Conservation (phyloP, 805 yeast genomes). For the Metschnikowia matae region DNA sequence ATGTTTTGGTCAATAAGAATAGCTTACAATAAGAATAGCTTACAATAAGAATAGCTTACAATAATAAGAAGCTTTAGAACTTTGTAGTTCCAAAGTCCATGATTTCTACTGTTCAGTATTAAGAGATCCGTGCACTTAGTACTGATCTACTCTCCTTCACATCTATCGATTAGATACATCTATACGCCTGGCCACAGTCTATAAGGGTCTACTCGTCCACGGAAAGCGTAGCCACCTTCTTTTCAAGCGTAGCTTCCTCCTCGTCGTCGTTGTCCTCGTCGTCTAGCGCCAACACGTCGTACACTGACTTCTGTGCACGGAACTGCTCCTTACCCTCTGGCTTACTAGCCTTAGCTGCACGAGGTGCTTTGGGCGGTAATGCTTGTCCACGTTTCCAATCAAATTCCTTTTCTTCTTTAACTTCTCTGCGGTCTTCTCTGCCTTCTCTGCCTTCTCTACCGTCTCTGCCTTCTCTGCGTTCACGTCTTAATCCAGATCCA, state of each 20-base stretch:
- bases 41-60: too few species aligned
- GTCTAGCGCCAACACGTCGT: conserved; percentile 18
- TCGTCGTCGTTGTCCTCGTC: conserved; percentile 10
- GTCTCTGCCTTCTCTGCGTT: conserved; percentile 21
- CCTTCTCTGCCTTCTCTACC: conserved; percentile 22
- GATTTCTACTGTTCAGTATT: too few species aligned
- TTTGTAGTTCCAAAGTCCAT: too few species aligned
- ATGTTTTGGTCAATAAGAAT: too few species aligned
- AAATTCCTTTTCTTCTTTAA: conserved; percentile 27
- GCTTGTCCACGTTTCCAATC: conserved; percentile 40
- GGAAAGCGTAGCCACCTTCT: conserved; percentile 12
- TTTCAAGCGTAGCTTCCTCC: conserved; percentile 15
- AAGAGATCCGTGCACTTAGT: too few species aligned
- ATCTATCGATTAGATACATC: too few species aligned
- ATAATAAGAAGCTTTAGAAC: too few species aligned
- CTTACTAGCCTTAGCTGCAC: conserved; percentile 8
- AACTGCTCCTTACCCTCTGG: conserved; percentile 10
- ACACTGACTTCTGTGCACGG: conserved; percentile 19
- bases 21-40: too few species aligned
- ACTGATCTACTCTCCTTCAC: too few species aligned
- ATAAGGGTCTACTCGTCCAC: conserved; percentile 6
- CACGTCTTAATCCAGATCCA: conserved; percentile 13
- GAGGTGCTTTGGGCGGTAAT: conserved; percentile 17
- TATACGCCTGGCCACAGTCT: background rate
- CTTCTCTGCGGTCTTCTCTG: conserved; percentile 27